Percentiles rank a stretch among this genome's conserved stretches.
These are phyloP conservation scores for Cubamyces lactineus DNA, from an alignment of 768 basidiomycete genomes.

Conservation along the genomic window DNA sequence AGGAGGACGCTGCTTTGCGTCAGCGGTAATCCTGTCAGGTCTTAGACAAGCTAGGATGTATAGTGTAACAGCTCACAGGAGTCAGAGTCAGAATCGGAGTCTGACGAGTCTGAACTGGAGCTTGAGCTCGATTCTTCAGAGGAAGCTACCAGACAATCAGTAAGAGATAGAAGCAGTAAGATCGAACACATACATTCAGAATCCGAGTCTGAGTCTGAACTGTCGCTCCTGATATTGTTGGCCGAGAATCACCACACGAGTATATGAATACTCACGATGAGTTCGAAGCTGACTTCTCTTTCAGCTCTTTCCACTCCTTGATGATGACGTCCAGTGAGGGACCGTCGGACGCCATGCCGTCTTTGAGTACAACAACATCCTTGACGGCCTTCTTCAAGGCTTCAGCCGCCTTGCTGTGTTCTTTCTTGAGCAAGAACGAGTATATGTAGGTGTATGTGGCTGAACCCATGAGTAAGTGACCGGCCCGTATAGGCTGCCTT, in stretches of 20 bases:
- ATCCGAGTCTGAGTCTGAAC: constrained; percentile 24
- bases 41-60: constrained; percentile 1
- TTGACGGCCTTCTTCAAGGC: constrained; percentile 77
- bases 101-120: constrained; percentile 32
- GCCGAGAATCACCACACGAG: not conserved
- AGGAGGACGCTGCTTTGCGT: constrained; percentile 12
- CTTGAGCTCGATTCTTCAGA: constrained; percentile 34
- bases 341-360: constrained; percentile 49
- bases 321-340: constrained; percentile 69
- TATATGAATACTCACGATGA: constrained; percentile 32
- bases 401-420: constrained; percentile 70
- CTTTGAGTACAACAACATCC: constrained; percentile 60
- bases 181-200: constrained; percentile 22
- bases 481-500: not conserved
- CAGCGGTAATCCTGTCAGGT: constrained; percentile 6
- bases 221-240: not conserved
- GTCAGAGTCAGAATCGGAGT: constrained; percentile 31
- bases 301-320: constrained; percentile 58
- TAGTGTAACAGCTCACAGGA: constrained; percentile 34
- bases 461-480: constrained; percentile 33
- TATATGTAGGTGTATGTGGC: constrained; percentile 80
- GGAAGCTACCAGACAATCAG: constrained; percentile 19
- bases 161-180: not conserved
- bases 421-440: constrained; percentile 66
- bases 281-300: constrained; percentile 15